Percentiles rank a stretch among this genome's conserved stretches.
Conservation (phyloP, 305 asterid species). For the Rubia peregrina region DNA sequence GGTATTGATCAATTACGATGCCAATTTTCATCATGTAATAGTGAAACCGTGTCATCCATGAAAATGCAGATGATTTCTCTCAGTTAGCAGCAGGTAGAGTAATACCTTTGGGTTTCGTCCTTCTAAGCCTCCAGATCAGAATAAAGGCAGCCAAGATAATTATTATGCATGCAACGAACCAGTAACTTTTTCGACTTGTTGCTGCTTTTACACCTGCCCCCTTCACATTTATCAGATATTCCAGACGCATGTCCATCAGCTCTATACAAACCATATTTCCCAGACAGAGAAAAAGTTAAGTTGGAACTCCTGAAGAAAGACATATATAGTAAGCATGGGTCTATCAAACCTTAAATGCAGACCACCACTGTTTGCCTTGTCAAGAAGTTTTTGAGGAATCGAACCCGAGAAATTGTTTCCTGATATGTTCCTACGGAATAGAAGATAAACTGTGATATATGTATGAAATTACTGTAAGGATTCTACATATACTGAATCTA, state of each 20-base stretch:
- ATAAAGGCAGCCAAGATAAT: constrained; percentile 16
- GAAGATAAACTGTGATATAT: too few species aligned
- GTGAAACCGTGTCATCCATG: not conserved
- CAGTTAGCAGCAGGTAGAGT: not conserved
- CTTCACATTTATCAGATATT: constrained; percentile 12
- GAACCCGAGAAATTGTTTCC: constrained; percentile 29
- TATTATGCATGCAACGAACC: constrained; percentile 6
- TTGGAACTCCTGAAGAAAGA: not conserved
- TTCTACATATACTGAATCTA: not conserved
- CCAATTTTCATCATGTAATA: not conserved
- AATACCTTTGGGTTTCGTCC: not conserved
- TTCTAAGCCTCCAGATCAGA: not conserved
- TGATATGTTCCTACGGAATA: constrained; percentile 22
- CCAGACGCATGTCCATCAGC: not conserved
- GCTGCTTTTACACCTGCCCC: constrained; percentile 18
- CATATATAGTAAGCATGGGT: not conserved
- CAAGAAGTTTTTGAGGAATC: constrained; percentile 23
- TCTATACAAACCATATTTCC: too few species aligned
- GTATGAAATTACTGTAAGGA: not conserved
- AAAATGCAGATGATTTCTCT: not conserved
- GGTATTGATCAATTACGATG: too few species aligned
- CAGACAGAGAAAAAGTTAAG: not conserved
- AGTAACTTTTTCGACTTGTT: constrained; percentile 17
- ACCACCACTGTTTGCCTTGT: constrained; percentile 13
- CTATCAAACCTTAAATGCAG: constrained; percentile 19